Evolutionary conservation across 805 yeast species (phyloP), one percentile per base, ranked within the genome.

Genomic region (Yarrowia sp.): DNA sequence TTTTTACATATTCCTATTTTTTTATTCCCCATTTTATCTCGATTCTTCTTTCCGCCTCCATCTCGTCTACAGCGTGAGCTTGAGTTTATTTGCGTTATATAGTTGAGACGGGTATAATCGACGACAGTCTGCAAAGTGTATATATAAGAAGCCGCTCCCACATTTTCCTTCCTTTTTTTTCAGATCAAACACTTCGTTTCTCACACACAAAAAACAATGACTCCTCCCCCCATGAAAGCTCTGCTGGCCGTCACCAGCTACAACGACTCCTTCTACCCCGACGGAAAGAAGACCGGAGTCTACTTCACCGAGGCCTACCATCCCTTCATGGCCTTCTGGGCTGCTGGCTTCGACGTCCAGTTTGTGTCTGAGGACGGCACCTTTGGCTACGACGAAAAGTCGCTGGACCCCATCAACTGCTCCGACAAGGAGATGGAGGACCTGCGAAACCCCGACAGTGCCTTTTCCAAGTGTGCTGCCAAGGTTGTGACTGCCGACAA

Each of bases 381-480:
- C 2, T 82, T 71, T 67, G 87, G 85, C 17, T 73, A 80, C 69
- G 90, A 86, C 71, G 85, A 80, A 58, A 85, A 83, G 73, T 85
- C 89, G 0, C 65, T 79, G 19, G 61, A 54, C 35, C 61, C 61
- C 35, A 17, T 22, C 26, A 36, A 54, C 46, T 9, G 22, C 17
- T 38, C 46, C 46, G 44, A 52, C 22, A 54, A 38, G 46, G 61
- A 54, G 46, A 17, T 54, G 46, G 46, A 41, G 14, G 61, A 54
- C 35, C 61, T 54, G 35, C 61, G 28, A 14, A 26, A 54, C 61
- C 61, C 61, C 44, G 33, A 54, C 19, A 24, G 35, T 1, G 10
- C 41, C 35, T 54, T 81, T 77, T 85, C 92, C 69, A 89, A 88
- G 78, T 89, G 96, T 43, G 88, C 89, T 89, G 95, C 92, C 68